Evolutionary conservation across 2,329 filamentous ascomycete genomes (phyloP).

Genomic region (Ceratocystis diversiconidia): DNA sequence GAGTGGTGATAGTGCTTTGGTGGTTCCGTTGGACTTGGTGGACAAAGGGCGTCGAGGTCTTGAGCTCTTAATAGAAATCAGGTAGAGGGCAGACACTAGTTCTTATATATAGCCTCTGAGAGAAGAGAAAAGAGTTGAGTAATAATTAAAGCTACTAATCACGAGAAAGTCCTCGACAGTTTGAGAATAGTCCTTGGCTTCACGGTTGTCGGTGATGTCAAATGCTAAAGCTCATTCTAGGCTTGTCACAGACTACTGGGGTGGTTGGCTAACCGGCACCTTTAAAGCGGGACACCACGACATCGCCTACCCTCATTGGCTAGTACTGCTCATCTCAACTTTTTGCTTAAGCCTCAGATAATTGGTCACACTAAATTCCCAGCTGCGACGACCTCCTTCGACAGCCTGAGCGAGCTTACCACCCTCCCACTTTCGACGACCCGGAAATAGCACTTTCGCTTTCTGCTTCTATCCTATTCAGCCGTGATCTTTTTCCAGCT

Average conservation of each 20-base stretch:
- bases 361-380: not conserved
- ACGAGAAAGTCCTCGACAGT: not conserved
- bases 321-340: constrained; percentile 2
- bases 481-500: not conserved
- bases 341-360: constrained; percentile 4
- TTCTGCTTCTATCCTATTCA: not conserved
- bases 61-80: not conserved
- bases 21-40: not conserved
- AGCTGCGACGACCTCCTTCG: not conserved
- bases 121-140: not conserved
- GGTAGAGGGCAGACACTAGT: not conserved
- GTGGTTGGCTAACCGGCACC: not conserved
- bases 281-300: not conserved
- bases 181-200: no score
- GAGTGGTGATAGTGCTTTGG: not conserved
- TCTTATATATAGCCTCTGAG: not conserved
- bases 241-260: not conserved
- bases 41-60: not conserved
- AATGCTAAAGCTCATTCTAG: not conserved
- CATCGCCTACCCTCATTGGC: not conserved
- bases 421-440: constrained; percentile 4
- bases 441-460: constrained; percentile 12
- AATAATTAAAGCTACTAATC: not conserved
- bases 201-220: not conserved
- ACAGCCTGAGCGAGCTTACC: not conserved